Conservation (phyloP, 2,329 filamentous ascomycete genomes). For the Chalaropsis ovoidea region DNA sequence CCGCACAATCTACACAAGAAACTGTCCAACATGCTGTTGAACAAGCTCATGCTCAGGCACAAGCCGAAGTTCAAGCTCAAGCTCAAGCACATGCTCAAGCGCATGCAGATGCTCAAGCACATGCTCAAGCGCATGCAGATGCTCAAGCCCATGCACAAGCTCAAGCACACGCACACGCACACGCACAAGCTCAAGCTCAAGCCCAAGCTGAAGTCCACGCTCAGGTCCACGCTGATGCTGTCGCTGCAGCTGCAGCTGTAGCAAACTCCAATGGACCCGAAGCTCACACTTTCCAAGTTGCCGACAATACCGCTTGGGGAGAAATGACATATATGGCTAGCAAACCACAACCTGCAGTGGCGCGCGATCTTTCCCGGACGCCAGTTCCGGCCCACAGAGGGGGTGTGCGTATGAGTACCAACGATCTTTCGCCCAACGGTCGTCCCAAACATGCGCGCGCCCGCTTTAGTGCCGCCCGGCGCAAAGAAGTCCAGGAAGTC, state of each 20-base stretch:
- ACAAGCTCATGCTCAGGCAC: slow-evolving; percentile 20
- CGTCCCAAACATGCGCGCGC: slow-evolving; percentile 46
- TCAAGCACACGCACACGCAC: slow-evolving; percentile 20
- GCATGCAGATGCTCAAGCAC: slow-evolving; percentile 18
- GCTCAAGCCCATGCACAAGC: slow-evolving; percentile 21
- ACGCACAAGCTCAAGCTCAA: slow-evolving; percentile 21
- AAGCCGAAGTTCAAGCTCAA: slow-evolving; percentile 25
- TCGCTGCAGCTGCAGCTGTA: slow-evolving; percentile 30
- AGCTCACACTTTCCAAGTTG: slow-evolving; percentile 27
- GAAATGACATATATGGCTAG: slow-evolving; percentile 43
- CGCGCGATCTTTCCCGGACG: slow-evolving; percentile 27
- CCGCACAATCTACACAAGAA: neutral
- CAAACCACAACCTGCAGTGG: slow-evolving; percentile 24
- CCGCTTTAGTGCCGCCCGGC: slow-evolving; percentile 47
- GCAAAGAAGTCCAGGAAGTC: slow-evolving; percentile 55
- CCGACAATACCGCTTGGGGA: slow-evolving; percentile 36
- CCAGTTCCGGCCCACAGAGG: slow-evolving; percentile 35
- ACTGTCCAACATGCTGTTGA: slow-evolving; percentile 12
- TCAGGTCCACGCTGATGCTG: slow-evolving; percentile 27
- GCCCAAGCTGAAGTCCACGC: neutral
- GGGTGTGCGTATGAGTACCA: slow-evolving; percentile 46
- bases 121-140: slow-evolving; percentile 21
- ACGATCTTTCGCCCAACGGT: slow-evolving; percentile 37
- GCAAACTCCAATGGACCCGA: slow-evolving; percentile 29
- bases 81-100: neutral